Evolutionary conservation across 805 yeast species (phyloP).

Genomic region (Candida taoyuanica): DNA sequence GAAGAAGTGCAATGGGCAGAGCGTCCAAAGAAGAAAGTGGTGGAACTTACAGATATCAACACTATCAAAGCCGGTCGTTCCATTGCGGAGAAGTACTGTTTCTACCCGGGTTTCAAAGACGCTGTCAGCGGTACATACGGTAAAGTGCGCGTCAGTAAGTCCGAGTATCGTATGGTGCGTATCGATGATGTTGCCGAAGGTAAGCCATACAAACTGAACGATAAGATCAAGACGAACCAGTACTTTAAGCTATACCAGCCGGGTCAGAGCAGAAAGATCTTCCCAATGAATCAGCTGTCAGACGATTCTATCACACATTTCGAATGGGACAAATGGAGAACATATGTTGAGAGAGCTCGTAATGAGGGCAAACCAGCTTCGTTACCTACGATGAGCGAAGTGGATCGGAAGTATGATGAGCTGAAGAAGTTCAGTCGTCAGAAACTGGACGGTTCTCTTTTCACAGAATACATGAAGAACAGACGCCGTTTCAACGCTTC

Average conservation of each 20-base stretch:
- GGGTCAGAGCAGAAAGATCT: conserved; percentile 58
- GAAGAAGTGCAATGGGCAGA: conserved; percentile 49
- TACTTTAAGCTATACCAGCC: conserved; percentile 81
- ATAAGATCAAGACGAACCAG: conserved; percentile 42
- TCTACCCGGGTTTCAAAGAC: conserved; percentile 74
- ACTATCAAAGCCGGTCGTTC: conserved; percentile 73
- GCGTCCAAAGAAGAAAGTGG: conserved; percentile 37
- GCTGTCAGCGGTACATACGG: conserved; percentile 72
- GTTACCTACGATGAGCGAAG: conserved; percentile 59
- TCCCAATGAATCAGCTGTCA: conserved; percentile 75
- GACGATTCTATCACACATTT: conserved; percentile 67
- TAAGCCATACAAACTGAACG: conserved; percentile 47
- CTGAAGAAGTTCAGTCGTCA: conserved; percentile 59
- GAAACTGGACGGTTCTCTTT: conserved; percentile 65
- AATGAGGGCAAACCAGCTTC: conserved; percentile 25
- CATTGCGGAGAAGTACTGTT: conserved; percentile 68
- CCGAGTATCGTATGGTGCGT: conserved; percentile 78
- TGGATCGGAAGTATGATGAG: conserved; percentile 60
- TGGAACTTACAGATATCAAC: conserved; percentile 63
- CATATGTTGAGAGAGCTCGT: conserved; percentile 56
- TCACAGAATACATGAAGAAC: conserved; percentile 71
- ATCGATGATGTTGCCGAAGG: conserved; percentile 59
- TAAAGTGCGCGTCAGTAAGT: conserved; percentile 67
- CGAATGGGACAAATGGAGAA: conserved; percentile 69
- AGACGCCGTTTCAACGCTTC: conserved; percentile 60